These are phyloP conservation scores for Aureobasidium pullulans DNA, from an alignment of 2,329 filamentous ascomycete genomes.

Conservation along the genomic window DNA sequence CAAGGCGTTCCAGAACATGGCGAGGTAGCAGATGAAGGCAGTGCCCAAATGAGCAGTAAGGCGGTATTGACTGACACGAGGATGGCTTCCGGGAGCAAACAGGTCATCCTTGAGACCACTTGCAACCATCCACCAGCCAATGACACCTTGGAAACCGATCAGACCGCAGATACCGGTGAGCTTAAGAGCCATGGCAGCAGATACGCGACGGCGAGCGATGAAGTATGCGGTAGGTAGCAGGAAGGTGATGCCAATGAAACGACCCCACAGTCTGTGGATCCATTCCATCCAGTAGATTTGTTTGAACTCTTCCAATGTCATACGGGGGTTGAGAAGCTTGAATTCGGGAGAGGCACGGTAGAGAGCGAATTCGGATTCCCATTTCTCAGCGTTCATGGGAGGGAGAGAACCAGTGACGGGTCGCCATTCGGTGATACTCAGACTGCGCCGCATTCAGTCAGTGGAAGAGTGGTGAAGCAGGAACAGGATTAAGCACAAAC, in stretches of 20 bases:
- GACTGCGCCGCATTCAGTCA: constrained; percentile 40
- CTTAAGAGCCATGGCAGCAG: constrained; percentile 66
- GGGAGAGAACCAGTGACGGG: constrained; percentile 89
- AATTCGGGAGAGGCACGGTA: constrained; percentile 93
- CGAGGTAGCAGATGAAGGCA: constrained; percentile 86
- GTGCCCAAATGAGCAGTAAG: constrained; percentile 82
- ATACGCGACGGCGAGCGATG: constrained; percentile 70
- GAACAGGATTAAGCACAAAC: constrained; percentile 41
- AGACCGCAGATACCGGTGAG: constrained; percentile 76
- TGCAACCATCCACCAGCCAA: constrained; percentile 99
- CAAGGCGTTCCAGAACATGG: constrained; percentile 88
- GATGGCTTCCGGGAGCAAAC: constrained; percentile 83
- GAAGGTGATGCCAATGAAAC: constrained; percentile 83
- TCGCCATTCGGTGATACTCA: constrained; percentile 98
- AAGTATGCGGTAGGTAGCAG: constrained; percentile 85
- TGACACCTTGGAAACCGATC: constrained; percentile 89
- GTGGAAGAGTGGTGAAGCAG: not conserved
- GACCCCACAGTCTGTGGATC: constrained; percentile 90
- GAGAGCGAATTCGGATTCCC: constrained; percentile 88
- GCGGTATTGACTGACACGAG: constrained; percentile 89
- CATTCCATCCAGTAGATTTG: constrained; percentile 99
- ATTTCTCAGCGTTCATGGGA: constrained; percentile 69
- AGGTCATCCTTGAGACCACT: constrained; percentile 92
- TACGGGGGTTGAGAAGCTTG: constrained; percentile 81
- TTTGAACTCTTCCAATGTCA: constrained; percentile 91